Evolutionary conservation across 257 asterid genomes (phyloP).

Genomic region (Solanum megistacrolobum): DNA sequence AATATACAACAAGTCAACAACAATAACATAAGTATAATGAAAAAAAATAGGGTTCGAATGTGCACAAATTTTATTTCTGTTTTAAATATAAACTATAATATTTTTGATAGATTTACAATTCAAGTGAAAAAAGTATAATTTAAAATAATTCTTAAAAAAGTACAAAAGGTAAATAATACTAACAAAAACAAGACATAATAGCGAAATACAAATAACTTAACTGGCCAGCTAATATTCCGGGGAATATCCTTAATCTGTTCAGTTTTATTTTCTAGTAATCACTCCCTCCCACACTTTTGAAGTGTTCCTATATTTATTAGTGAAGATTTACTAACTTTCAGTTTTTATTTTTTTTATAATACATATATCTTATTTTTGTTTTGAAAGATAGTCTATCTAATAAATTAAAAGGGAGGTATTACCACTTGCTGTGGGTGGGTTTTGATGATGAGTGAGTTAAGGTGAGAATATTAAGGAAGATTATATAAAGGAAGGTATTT

Average conservation of each 20-base stretch:
- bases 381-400: too few relatives aligned
- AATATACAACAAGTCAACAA: not conserved
- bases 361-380: not conserved
- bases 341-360: not conserved
- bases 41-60: too few relatives aligned
- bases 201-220: not conserved
- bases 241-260: not conserved
- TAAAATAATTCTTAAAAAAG: too few relatives aligned
- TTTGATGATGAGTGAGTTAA: not conserved
- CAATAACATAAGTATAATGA: not conserved
- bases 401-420: not conserved
- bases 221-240: not conserved
- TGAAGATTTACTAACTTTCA: not conserved
- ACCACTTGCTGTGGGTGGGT: not conserved
- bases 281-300: not conserved
- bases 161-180: not conserved
- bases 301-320: not conserved
- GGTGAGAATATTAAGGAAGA: not conserved
- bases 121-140: too few relatives aligned
- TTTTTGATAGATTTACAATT: not conserved
- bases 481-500: not conserved
- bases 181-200: too few relatives aligned
- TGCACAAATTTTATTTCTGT: too few relatives aligned
- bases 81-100: too few relatives aligned
- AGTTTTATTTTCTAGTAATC: not conserved